These are phyloP conservation scores for Blastomyces gilchristii DNA, from an alignment of 2,329 filamentous ascomycete genomes.

Conservation along the genomic window DNA sequence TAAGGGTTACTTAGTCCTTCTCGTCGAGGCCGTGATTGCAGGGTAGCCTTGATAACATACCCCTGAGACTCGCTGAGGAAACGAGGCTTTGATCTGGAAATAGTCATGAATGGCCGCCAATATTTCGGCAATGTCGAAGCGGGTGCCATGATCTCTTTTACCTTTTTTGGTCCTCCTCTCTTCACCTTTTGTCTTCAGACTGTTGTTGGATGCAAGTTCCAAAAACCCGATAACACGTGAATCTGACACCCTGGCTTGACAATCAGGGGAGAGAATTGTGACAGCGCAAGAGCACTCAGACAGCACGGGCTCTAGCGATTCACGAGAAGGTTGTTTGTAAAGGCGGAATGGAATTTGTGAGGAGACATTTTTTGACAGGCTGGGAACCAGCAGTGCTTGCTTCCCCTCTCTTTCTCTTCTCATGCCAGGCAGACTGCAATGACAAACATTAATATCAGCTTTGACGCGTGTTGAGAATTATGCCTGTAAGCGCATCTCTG, in stretches of 20 bases:
- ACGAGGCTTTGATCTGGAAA: neutral
- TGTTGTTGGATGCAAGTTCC: neutral
- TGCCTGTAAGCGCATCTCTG: neutral
- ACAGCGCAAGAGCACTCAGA: neutral
- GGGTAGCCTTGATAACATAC: neutral
- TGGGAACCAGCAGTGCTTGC: neutral
- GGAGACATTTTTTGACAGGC: neutral
- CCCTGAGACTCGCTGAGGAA: neutral
- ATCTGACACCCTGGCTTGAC: too few relatives aligned
- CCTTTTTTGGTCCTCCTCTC: neutral
- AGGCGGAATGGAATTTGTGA: neutral
- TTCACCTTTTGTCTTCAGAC: too few relatives aligned
- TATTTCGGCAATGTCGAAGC: neutral
- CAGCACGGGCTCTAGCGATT: neutral
- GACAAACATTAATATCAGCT: neutral
- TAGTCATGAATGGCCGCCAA: neutral
- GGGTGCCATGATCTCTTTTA: neutral
- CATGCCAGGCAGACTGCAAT: neutral
- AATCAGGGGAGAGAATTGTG: neutral
- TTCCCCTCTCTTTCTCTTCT: neutral
- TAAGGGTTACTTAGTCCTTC: neutral
- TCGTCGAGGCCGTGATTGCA: neutral
- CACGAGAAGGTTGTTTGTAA: neutral
- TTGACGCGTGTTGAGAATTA: neutral
- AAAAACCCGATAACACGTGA: too few relatives aligned